Evolutionary conservation across 805 yeast species (phyloP).

Genomic region (Wickerhamiella nectarea): DNA sequence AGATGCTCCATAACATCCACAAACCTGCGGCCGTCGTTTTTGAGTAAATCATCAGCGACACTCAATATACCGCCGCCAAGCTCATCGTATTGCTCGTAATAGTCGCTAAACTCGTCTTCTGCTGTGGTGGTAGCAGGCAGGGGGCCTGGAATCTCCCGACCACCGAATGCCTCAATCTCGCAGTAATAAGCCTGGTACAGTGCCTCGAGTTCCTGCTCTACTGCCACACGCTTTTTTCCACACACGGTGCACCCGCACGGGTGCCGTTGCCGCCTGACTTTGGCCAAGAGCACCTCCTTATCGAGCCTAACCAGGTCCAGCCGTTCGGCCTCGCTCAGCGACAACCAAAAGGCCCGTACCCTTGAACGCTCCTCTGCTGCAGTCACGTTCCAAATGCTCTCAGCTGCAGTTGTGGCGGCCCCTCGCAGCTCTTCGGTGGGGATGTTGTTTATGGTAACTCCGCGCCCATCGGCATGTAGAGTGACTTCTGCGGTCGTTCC

Average conservation of each 20-base stretch:
- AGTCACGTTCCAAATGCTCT: constrained; percentile 31
- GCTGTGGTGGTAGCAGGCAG: constrained; percentile 6
- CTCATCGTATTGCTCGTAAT: constrained; percentile 10
- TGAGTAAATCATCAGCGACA: constrained; percentile 67
- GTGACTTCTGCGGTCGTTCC: constrained; percentile 26
- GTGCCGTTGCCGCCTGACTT: constrained; percentile 44
- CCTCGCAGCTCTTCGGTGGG: constrained; percentile 8
- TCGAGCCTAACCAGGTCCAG: constrained; percentile 50
- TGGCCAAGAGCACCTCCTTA: constrained; percentile 51
- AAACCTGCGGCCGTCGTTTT: constrained; percentile 64
- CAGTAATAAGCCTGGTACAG: constrained; percentile 58
- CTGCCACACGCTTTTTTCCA: constrained; percentile 55
- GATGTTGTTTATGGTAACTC: constrained; percentile 54
- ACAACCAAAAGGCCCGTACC: constrained; percentile 51
- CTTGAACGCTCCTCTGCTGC: constrained; percentile 39
- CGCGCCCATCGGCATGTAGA: constrained; percentile 48
- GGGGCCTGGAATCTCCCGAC: constrained; percentile 1
- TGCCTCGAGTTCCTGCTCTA: constrained; percentile 64
- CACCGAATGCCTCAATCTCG: constrained; percentile 27
- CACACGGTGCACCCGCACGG: constrained; percentile 65
- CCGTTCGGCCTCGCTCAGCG: constrained; percentile 46
- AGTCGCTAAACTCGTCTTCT: constrained; percentile 8
- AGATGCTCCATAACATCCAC: constrained; percentile 68
- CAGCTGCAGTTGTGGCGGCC: constrained; percentile 3
- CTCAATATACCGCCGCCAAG: constrained; percentile 35